Evolutionary conservation across 1,284 basidiomycete species (phyloP), one percentile per base, ranked within the genome.

Genomic region (Microbotryum violaceum): DNA sequence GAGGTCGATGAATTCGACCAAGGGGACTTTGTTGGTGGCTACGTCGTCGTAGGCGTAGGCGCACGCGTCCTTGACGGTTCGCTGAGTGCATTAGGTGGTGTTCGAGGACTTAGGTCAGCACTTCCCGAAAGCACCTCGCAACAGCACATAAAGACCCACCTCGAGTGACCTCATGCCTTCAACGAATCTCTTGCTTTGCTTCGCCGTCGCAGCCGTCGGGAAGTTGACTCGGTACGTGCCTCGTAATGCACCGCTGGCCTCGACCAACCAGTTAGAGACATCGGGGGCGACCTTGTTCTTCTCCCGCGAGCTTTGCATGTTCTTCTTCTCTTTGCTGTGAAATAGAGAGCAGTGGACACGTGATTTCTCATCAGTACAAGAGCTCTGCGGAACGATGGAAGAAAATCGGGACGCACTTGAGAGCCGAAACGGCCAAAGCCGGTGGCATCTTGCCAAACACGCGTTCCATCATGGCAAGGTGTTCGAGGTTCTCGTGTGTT

Each of bases 391-490:
- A 33, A 52, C 25, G 23, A 42, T 48, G 4, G 5, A 44, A 42
- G 16, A 60, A 42, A 27, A 27, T 51, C 9, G 21, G 44, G 45
- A 33, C n/a, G 12, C 20, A 37, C 46, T 42, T 23, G 23, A 60
- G 75, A 75, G 75, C 74, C 56, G 75, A 75, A 23, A 78, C 74
- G 2, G 77, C 69, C 75, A 94, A 91, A 6, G 86, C 83, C 51
- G 87, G 84, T 0, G 93, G 91, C 86, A 98, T 93, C 77, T 86
- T 88, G 64, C 94, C 96, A 85, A 98, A 94, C 44, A 98, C 96
- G 69, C 89, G 86, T 76, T 98, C 93, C 96, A 99, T 99, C 96
- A 98, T 99, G 49, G 96, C 96, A 8, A 99, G 84, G 75, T 99
- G 96, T 74, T 98, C 96, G 14, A 98, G 82, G 75, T 98, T 98